Percentiles rank a stretch among this genome's conserved stretches.
Evolutionary conservation across 2,329 filamentous ascomycete species (phyloP).

Genomic region (Calonectria pseudoturangicola): DNA sequence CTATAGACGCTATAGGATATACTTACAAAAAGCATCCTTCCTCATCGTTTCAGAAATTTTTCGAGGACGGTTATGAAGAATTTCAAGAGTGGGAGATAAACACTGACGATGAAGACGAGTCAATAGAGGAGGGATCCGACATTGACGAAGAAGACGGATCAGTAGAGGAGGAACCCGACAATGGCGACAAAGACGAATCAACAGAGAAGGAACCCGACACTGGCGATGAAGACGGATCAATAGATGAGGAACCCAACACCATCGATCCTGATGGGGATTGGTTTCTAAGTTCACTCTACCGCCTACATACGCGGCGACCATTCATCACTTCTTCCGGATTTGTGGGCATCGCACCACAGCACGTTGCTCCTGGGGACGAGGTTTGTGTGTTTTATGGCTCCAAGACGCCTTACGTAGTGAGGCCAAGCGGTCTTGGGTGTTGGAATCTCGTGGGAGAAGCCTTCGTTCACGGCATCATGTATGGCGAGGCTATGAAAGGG

Average conservation of each 20-base stretch:
- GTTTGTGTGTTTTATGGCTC: slow-evolving; percentile 24
- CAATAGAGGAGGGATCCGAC: not conserved
- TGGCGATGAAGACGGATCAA: not conserved
- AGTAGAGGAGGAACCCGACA: not conserved
- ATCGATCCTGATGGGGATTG: not conserved
- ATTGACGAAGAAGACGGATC: not conserved
- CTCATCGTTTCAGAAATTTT: not conserved
- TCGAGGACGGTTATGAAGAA: not conserved
- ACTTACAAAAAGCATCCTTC: not conserved
- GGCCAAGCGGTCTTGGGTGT: not conserved
- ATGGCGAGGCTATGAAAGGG: slow-evolving; percentile 25
- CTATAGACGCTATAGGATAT: slow-evolving; percentile 8
- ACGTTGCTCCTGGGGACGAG: slow-evolving; percentile 9
- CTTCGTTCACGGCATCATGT: slow-evolving; percentile 38
- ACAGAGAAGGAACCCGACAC: not conserved
- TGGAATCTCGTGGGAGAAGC: slow-evolving; percentile 32
- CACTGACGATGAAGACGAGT: not conserved
- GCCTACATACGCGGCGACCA: slow-evolving; percentile 28
- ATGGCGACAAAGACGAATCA: not conserved
- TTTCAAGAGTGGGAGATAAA: not conserved
- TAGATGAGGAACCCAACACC: not conserved
- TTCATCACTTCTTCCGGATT: slow-evolving; percentile 13
- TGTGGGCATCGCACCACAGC: slow-evolving; percentile 16
- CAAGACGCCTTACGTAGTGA: slow-evolving; percentile 3
- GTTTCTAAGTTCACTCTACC: not conserved